Evolutionary conservation across 345 rosid genomes (phyloP).

Genomic region (Melaleuca alternifolia): DNA sequence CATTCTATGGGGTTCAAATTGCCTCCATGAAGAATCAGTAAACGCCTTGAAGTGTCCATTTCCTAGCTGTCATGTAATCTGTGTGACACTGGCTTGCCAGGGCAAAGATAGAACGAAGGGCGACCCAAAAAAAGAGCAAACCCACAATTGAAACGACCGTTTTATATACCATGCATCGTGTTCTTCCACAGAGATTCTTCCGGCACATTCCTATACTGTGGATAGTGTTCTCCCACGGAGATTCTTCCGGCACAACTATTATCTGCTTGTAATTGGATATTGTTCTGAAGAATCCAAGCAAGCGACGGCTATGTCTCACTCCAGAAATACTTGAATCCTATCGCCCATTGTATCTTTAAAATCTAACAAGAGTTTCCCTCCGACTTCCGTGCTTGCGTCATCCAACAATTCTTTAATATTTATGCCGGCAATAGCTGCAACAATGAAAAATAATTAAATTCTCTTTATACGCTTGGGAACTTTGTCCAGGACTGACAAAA

Average conservation of each 20-base stretch:
- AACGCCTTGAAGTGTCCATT: background rate
- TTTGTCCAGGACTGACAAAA: background rate
- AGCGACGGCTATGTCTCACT: slow-evolving; percentile 10
- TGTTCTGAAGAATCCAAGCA: background rate
- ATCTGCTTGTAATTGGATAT: background rate
- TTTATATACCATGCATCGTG: background rate
- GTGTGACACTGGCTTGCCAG: background rate
- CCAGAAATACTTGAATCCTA: slow-evolving; percentile 86
- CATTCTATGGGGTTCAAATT: background rate
- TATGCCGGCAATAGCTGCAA: slow-evolving; percentile 72
- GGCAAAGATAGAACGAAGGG: background rate
- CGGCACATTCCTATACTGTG: too few relatives aligned
- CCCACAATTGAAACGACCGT: background rate
- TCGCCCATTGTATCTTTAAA: slow-evolving; percentile 73
- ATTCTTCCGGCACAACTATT: too few relatives aligned
- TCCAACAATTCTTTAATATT: slow-evolving; percentile 72
- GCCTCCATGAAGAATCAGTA: background rate
- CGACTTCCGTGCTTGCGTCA: slow-evolving; percentile 62
- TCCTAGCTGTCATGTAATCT: background rate
- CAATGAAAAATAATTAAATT: background rate
- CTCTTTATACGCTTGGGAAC: background rate
- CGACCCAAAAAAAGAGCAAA: background rate
- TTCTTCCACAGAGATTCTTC: background rate
- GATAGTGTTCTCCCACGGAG: too few relatives aligned
- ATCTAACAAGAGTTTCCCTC: slow-evolving; percentile 72